Evolutionary conservation across 495 filamentous ascomycete species (phyloP).

Genomic region (Chaetomidium leptoderma): DNA sequence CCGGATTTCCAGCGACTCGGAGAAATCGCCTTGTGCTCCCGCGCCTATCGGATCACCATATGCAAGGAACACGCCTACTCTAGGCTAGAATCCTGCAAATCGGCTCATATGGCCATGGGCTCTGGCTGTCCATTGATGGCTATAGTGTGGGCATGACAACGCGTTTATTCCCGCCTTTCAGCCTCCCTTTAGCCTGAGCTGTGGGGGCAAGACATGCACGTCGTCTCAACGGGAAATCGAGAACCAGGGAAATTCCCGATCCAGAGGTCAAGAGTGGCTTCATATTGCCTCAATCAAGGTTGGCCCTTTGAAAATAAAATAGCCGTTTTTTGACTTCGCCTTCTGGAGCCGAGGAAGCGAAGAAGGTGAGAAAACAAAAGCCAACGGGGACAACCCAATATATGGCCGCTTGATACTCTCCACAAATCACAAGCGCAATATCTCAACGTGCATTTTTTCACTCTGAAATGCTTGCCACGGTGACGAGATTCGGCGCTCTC

Average conservation of each 20-base stretch:
- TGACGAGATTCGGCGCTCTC: no score
- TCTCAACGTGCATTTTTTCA: no score
- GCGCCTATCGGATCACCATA: background rate
- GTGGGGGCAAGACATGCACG: background rate
- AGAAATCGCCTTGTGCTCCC: background rate
- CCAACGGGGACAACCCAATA: background rate
- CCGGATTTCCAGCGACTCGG: background rate
- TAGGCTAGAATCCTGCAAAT: conserved; percentile 7
- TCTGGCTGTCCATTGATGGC: background rate
- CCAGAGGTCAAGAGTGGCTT: background rate
- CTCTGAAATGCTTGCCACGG: no score
- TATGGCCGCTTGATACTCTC: no score
- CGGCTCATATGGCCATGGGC: background rate
- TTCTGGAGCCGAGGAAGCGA: background rate
- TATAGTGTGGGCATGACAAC: background rate
- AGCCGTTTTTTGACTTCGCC: background rate
- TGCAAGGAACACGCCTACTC: background rate
- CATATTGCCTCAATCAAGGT: conserved; percentile 2
- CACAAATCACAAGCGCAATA: no score
- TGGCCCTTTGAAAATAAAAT: background rate
- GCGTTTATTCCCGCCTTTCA: conserved; percentile 2
- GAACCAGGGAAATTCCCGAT: background rate
- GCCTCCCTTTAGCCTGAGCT: conserved; percentile 19
- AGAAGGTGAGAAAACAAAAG: background rate
- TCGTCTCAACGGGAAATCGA: background rate